A percentile compares a stretch with the other conserved stretches of the same genome.
Evolutionary conservation across 805 yeast genomes (phyloP).

Genomic region (Yarrowia sp.): DNA sequence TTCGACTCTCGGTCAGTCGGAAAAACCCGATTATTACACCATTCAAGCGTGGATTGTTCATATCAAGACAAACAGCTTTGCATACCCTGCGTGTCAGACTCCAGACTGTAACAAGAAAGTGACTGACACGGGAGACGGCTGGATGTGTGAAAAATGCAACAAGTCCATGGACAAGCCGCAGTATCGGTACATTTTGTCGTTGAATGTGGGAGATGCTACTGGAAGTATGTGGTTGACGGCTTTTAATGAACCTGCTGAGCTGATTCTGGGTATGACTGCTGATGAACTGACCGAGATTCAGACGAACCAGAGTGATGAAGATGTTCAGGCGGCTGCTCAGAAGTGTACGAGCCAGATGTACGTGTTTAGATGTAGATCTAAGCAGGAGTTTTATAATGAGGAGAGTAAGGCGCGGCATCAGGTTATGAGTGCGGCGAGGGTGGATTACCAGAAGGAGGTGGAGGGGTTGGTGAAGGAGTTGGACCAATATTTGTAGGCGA

Average conservation of each 20-base stretch:
- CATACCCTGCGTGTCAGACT: conserved; percentile 81
- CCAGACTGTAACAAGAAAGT: conserved; percentile 83
- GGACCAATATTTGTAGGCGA: conserved; percentile 11
- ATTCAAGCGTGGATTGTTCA: conserved; percentile 72
- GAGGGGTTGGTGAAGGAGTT: conserved; percentile 32
- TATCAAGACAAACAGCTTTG: conserved; percentile 65
- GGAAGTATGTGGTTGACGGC: conserved; percentile 84
- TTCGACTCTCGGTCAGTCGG: conserved; percentile 67
- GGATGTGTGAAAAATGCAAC: conserved; percentile 95
- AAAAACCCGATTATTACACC: conserved; percentile 74
- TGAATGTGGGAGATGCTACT: conserved; percentile 72
- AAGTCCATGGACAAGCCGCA: conserved; percentile 63
- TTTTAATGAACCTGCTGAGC: conserved; percentile 80
- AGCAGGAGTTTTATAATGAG: conserved; percentile 81
- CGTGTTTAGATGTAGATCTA: conserved; percentile 74
- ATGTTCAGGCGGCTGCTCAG: conserved; percentile 46
- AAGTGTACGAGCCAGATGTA: conserved; percentile 64
- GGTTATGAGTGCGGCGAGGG: conserved; percentile 47
- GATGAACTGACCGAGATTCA: conserved; percentile 46
- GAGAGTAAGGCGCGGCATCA: conserved; percentile 65
- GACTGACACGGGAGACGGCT: conserved; percentile 67
- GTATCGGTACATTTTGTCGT: conserved; percentile 76
- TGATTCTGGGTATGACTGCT: conserved; percentile 65
- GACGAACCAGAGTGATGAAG: conserved; percentile 40
- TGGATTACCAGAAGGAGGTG: conserved; percentile 37